Evolutionary conservation across 495 filamentous ascomycete species (phyloP).

Genomic region (Daldinia grandis): DNA sequence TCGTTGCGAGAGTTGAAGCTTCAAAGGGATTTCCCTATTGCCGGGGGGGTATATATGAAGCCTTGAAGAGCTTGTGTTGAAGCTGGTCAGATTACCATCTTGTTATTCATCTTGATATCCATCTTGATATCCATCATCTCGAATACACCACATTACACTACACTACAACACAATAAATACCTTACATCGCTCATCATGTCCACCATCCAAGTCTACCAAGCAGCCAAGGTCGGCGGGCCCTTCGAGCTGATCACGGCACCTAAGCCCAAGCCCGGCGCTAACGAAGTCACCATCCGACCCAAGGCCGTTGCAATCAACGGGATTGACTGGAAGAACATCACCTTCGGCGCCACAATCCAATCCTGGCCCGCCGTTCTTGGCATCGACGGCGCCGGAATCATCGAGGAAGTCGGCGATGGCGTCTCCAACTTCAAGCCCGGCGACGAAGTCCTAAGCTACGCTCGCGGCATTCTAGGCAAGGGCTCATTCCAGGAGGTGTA

Average conservation of each 20-base stretch:
- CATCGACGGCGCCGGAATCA: slow-evolving; percentile 50
- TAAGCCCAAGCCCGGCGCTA: slow-evolving; percentile 41
- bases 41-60: background rate
- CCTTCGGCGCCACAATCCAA: slow-evolving; percentile 45
- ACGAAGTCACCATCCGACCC: slow-evolving; percentile 50
- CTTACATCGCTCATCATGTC: slow-evolving; percentile 21
- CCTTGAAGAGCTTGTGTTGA: background rate
- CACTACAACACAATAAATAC: too few species aligned
- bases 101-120: too few species aligned
- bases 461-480: slow-evolving; percentile 32
- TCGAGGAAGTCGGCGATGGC: slow-evolving; percentile 45
- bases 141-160: too few species aligned
- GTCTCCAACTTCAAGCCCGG: slow-evolving; percentile 48
- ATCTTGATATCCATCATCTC: too few species aligned
- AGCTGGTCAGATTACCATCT: background rate
- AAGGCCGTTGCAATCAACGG: slow-evolving; percentile 51
- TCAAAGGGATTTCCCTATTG: background rate
- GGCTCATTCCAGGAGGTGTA: slow-evolving; percentile 54
- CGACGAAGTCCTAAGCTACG: slow-evolving; percentile 50
- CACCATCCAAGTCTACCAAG: slow-evolving; percentile 27
- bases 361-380: slow-evolving; percentile 52
- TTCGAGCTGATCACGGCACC: slow-evolving; percentile 24
- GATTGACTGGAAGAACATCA: slow-evolving; percentile 51
- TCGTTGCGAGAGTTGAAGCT: background rate
- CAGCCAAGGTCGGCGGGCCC: slow-evolving; percentile 14